phyloP scores from a whole-genome alignment of 2,329 filamentous ascomycete genomes.

The Trichophyton schoenleinii region DNA sequence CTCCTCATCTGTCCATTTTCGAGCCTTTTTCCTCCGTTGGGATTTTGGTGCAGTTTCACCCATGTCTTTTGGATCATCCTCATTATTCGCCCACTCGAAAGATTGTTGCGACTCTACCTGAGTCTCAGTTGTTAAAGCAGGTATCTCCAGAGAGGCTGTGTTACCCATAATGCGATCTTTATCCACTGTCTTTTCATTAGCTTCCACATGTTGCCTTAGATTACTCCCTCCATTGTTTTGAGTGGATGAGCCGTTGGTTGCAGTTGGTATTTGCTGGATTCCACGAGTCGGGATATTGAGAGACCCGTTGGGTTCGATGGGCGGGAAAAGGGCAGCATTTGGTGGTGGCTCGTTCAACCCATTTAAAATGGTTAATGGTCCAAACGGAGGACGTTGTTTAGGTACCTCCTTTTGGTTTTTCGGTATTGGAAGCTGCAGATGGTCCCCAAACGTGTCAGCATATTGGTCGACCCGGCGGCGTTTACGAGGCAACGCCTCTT shows the following conservation, averaged over 20 bases:
- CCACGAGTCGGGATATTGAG: slow-evolving; percentile 25
- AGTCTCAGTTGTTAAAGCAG: neutral
- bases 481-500: slow-evolving; percentile 27
- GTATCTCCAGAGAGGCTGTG: neutral
- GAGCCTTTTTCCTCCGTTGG: slow-evolving; percentile 37
- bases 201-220: slow-evolving; percentile 5
- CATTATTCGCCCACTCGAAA: neutral
- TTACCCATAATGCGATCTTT: neutral
- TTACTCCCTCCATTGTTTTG: slow-evolving; percentile 9
- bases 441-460: slow-evolving; percentile 30
- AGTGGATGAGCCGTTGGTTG: neutral
- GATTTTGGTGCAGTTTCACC: slow-evolving; percentile 16
- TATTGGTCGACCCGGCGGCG: slow-evolving; percentile 33
- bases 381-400: slow-evolving; percentile 30
- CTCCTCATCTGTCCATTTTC: slow-evolving; percentile 50
- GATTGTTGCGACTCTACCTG: neutral
- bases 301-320: slow-evolving; percentile 42
- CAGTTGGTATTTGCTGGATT: neutral
- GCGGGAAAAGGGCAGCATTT: slow-evolving; percentile 48
- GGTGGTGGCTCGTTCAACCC: slow-evolving; percentile 53
- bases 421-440: slow-evolving; percentile 37
- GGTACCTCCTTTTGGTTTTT: slow-evolving; percentile 33
- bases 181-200: neutral
- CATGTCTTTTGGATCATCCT: neutral
- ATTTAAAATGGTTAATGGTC: slow-evolving; percentile 41